These are phyloP conservation scores for Oldenlandia corymbosa DNA, from an alignment of 257 asterid genomes.

Conservation along the genomic window DNA sequence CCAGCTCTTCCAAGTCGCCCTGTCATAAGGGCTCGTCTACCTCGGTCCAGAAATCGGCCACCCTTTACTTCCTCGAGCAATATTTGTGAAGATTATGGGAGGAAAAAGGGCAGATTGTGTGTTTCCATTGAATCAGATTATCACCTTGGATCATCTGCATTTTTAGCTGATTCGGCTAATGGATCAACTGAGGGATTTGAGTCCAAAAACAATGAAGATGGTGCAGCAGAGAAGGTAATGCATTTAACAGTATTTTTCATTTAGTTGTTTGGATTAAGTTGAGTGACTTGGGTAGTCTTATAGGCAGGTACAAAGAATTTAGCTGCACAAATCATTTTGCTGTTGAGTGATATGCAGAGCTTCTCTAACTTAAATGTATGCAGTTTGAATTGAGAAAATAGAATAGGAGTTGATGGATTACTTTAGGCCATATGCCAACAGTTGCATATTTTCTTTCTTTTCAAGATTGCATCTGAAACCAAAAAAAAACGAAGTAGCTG, in stretches of 20 bases:
- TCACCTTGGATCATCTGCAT: constrained; percentile 1
- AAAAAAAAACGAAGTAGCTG: no score
- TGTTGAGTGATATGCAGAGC: not conserved
- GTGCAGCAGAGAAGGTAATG: constrained; percentile 10
- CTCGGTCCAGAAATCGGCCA: constrained; percentile 41
- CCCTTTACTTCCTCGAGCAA: constrained; percentile 16
- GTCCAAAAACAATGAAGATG: not conserved
- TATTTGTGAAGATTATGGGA: constrained; percentile 10
- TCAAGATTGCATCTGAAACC: not conserved
- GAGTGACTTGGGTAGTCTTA: no score
- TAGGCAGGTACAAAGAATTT: not conserved
- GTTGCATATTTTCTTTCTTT: not conserved
- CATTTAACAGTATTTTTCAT: not conserved
- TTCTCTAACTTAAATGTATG: not conserved
- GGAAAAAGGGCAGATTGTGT: constrained; percentile 1
- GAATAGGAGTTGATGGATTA: not conserved
- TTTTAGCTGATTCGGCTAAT: not conserved
- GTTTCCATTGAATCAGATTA: constrained; percentile 2
- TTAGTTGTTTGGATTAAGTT: not conserved
- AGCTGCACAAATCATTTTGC: not conserved
- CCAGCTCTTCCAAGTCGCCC: constrained; percentile 74
- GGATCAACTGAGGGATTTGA: constrained; percentile 2
- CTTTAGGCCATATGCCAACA: not conserved
- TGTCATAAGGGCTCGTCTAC: constrained; percentile 50
- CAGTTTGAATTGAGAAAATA: not conserved